Base-by-base conservation (phyloP, 2,329 filamentous ascomycete species). In the Plenodomus lindquistii region DNA sequence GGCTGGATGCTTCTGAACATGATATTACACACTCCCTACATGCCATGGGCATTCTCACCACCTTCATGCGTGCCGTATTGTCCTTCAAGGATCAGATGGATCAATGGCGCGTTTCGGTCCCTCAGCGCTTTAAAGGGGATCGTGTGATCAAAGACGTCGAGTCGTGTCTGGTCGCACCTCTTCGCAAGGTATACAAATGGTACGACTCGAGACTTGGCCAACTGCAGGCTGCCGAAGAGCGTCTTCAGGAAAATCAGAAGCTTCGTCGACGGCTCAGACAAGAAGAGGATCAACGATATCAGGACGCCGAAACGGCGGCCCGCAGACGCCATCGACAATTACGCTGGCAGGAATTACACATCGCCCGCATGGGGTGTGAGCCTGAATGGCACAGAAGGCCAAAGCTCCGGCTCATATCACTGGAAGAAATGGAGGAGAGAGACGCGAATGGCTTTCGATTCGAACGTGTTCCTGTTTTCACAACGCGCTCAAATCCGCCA, bases 381-480 rank as follows among this genome's bases (percentile, higher is more conserved):
- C 55, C 60, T 2, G 56, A 65, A 31, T 20, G 39, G 6, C 9
- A 11, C 3, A 50, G 49, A 31, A 50, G 55, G n/a, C 39, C 35
- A 11, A 41, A 39, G 19, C 40, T 65, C 4, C 37, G 44, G 5
- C 56, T 60, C 7, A 40, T 46, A 4, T 52, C 50, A 8, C 41
- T 58, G n/a, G 46, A 55, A 3, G 50, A 61, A 17, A 1, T 50
- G 3, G 59, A 56, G 3, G 68, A 72, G 16, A 49, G 56, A 19
- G 75, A 78, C 40, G 66, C 70, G 0, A 73, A 76, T 43, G 76
- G 75, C 5, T 22, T 64, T 0, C 44, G 44, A 0, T 76, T 77
- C 40, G 68, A 73, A 41, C 72, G 76, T 4, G 37, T 74, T 1
- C 55, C 70, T 1, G 46, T 72, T 4, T 74, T 79, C 50, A 66